phyloP scores from a whole-genome alignment of 306 rosid species.

The Ziziphus jujuba region DNA sequence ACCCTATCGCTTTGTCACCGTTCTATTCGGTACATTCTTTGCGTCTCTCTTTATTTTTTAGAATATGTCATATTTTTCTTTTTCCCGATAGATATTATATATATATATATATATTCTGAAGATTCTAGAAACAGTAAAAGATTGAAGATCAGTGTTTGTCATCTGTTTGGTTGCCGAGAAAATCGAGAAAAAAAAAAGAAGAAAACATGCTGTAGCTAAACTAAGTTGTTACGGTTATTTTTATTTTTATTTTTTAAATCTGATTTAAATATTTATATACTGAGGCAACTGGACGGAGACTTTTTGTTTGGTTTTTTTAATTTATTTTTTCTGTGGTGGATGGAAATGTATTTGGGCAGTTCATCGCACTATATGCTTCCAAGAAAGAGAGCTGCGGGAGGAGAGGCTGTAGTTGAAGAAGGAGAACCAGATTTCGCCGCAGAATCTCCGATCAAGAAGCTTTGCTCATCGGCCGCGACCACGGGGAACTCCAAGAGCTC shows the following conservation, averaged over 20 bases:
- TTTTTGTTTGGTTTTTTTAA: slow-evolving; percentile 1
- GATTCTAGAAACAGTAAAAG: not conserved
- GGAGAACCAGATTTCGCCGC: slow-evolving; percentile 7
- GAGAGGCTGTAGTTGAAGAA: slow-evolving; percentile 27
- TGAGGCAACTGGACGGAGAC: not conserved
- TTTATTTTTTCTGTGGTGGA: not conserved
- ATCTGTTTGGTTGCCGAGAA: not conserved
- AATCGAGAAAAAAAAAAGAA: no score
- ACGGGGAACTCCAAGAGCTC: not conserved
- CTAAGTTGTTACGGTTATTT: no score
- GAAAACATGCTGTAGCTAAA: no score
- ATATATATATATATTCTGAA: not conserved
- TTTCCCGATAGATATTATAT: not conserved
- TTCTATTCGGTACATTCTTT: slow-evolving; percentile 26
- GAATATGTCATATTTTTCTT: not conserved
- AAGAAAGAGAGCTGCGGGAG: slow-evolving; percentile 35
- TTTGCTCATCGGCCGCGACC: slow-evolving; percentile 3
- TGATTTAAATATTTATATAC: no score
- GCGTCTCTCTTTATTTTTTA: slow-evolving; percentile 2
- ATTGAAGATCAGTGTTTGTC: slow-evolving; percentile 1
- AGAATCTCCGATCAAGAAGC: slow-evolving; percentile 25
- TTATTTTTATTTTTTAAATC: no score
- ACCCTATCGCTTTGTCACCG: slow-evolving; percentile 16
- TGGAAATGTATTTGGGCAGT: slow-evolving; percentile 22
- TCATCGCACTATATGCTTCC: slow-evolving; percentile 45